Evolutionary conservation across 2,329 filamentous ascomycete species (phyloP).

Genomic region (Acrodontium crateriforme): DNA sequence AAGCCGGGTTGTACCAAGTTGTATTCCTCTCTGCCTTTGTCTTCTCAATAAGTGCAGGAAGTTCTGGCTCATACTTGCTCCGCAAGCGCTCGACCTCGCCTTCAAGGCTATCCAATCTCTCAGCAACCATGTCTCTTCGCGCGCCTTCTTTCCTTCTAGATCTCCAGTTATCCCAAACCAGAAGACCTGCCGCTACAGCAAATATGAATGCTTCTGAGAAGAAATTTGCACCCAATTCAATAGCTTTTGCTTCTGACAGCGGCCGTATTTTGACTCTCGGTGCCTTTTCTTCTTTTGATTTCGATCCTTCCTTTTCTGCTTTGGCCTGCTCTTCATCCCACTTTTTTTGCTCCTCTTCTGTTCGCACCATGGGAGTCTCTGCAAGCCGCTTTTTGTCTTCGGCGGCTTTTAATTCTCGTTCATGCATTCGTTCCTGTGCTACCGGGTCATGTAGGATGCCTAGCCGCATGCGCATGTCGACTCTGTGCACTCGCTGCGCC

Average conservation of each 20-base stretch:
- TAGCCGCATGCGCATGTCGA: slow-evolving; percentile 55
- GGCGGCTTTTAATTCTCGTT: slow-evolving; percentile 40
- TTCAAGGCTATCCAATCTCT: slow-evolving; percentile 45
- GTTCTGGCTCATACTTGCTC: slow-evolving; percentile 19
- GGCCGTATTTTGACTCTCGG: slow-evolving; percentile 41
- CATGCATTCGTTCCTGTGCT: slow-evolving; percentile 38
- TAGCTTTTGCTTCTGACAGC: slow-evolving; percentile 52
- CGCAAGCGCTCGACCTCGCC: slow-evolving; percentile 27
- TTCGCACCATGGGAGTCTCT: slow-evolving; percentile 46
- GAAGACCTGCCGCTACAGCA: slow-evolving; percentile 46
- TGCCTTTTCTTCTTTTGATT: slow-evolving; percentile 31
- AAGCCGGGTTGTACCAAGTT: slow-evolving; percentile 18
- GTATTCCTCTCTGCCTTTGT: slow-evolving; percentile 12
- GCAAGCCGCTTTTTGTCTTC: slow-evolving; percentile 39
- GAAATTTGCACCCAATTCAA: slow-evolving; percentile 56
- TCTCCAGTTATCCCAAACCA: slow-evolving; percentile 49
- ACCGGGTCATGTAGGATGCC: slow-evolving; percentile 50
- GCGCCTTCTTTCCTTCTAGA: slow-evolving; percentile 47
- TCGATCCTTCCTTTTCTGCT: slow-evolving; percentile 23
- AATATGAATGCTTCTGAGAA: slow-evolving; percentile 56
- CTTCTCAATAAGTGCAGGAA: slow-evolving; percentile 22
- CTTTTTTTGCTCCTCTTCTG: slow-evolving; percentile 44
- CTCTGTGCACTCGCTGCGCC: slow-evolving; percentile 49
- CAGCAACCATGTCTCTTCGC: slow-evolving; percentile 45
- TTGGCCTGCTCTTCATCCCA: slow-evolving; percentile 34